Base-by-base conservation (phyloP, 345 rosid species). In the Pistacia integerrima region DNA sequence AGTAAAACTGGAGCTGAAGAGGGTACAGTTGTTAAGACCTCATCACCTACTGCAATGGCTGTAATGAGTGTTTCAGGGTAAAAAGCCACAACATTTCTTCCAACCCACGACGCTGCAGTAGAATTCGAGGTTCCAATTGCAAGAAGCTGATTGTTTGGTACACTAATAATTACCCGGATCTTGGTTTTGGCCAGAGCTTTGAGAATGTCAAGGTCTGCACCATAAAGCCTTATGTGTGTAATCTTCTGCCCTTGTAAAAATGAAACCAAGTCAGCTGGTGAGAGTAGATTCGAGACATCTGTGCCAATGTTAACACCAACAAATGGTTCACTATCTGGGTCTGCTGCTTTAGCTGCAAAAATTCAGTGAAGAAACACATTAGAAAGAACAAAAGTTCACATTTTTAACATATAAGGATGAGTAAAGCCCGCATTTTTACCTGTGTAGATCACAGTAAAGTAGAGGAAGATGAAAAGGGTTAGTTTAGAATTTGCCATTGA, bases 71-170 rank as follows among this genome's bases (percentile, higher is more conserved):
- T 94, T 52, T 89, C 80, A 9, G 98, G 99, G 85, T 90, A 92
- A 78, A 76, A 91, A 74, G 97, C 94, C 62, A 83, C 95, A 5
- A 96, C 94, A 60, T 93, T 93, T 13, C 94, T 84, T 64, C 79
- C 90, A 58, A 96, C 79, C 99, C 98, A 96, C 0, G 94, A 80
- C 9, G 98, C 98, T 11, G 99, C 95, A 0, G 99, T 92, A 57
- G 89, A 72, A 74, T 92, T 96, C 4, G 98, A 92, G 30, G 98
- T 88, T 7, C 99, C 99, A 69, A 96, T 90, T 3, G 97, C 99
- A 55, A 93, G 92, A 67, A 96, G 88, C 87, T 96, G 98, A 62
- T 96, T 93, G 81, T 96, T 96, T 8, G 99, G 99, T 22, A 96
- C 97, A 20, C 97, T 90, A 78, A 92, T 81, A 30, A 93, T 87